Evolutionary conservation across 345 rosid genomes (phyloP).

Genomic region (Eucalyptus pauciflora): DNA sequence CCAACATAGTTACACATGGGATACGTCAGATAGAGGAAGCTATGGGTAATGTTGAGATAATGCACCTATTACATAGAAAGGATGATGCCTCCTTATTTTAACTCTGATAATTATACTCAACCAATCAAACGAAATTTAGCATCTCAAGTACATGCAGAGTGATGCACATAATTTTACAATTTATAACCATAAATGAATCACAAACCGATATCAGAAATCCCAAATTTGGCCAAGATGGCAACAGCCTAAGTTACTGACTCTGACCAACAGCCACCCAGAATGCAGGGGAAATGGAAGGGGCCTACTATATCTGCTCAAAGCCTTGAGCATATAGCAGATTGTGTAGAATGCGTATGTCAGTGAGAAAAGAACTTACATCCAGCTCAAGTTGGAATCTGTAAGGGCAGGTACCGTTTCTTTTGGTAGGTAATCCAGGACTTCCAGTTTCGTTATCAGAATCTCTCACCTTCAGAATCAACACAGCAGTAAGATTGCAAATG

Average conservation of each 20-base stretch:
- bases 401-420: conserved; percentile 25
- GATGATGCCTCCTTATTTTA: neutral
- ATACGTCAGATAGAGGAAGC: neutral
- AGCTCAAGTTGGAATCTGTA: conserved; percentile 65
- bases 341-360: neutral
- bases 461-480: conserved; percentile 18
- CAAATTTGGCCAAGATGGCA: neutral
- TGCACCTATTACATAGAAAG: neutral
- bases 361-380: conserved; percentile 42
- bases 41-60: neutral
- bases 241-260: neutral
- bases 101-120: neutral
- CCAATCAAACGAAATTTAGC: neutral
- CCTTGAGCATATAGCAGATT: neutral
- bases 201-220: neutral
- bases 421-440: conserved; percentile 6
- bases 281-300: neutral
- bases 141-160: neutral
- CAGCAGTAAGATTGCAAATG: neutral
- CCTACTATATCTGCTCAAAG: neutral
- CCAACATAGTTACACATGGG: neutral
- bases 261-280: neutral
- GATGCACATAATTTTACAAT: neutral
- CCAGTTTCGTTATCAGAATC: conserved; percentile 14
- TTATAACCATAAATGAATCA: neutral